phyloP scores from a whole-genome alignment of 108 stramenopile species.

The Aurantiochytrium sp. region DNA sequence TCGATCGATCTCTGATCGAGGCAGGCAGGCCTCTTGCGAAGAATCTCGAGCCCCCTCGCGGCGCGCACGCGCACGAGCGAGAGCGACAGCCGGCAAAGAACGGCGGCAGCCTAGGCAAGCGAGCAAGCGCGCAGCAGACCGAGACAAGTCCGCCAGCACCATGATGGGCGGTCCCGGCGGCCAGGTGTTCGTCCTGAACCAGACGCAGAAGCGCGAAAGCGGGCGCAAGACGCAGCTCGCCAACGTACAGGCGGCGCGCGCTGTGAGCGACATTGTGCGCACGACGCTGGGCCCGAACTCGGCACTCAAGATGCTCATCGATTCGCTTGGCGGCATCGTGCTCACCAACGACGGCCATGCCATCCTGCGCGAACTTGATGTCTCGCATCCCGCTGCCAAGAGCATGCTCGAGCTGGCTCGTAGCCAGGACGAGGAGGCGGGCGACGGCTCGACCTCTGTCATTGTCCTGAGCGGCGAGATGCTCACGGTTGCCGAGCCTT shows the following conservation, averaged over 20 bases:
- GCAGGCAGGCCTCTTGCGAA: too few relatives aligned
- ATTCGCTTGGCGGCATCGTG: slow-evolving; percentile 99
- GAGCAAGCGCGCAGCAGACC: neutral
- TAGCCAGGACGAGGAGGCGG: slow-evolving; percentile 98
- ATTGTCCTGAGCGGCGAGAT: slow-evolving; percentile 95
- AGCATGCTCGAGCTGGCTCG: slow-evolving; percentile 97
- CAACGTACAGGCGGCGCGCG: slow-evolving; percentile 87
- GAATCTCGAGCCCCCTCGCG: too few relatives aligned
- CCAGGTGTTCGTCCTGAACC: slow-evolving; percentile 28
- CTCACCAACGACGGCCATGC: slow-evolving; percentile 99
- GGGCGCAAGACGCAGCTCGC: slow-evolving; percentile 92
- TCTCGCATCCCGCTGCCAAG: slow-evolving; percentile 98
- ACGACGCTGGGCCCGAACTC: slow-evolving; percentile 93
- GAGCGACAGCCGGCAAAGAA: too few relatives aligned
- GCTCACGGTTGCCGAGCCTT: slow-evolving; percentile 91
- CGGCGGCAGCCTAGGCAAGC: too few relatives aligned
- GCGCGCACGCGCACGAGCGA: too few relatives aligned
- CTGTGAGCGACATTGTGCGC: slow-evolving; percentile 84
- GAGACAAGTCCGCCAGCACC: neutral
- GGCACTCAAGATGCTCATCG: slow-evolving; percentile 81
- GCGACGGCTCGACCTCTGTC: slow-evolving; percentile 98
- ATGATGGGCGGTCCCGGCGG: neutral
- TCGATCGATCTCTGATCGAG: too few relatives aligned
- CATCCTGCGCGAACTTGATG: slow-evolving; percentile 97
- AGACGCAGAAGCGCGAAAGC: slow-evolving; percentile 87